These are phyloP conservation scores for Cyclostephanos tholiformis DNA, from an alignment of 108 stramenopile genomes.

Conservation along the genomic window DNA sequence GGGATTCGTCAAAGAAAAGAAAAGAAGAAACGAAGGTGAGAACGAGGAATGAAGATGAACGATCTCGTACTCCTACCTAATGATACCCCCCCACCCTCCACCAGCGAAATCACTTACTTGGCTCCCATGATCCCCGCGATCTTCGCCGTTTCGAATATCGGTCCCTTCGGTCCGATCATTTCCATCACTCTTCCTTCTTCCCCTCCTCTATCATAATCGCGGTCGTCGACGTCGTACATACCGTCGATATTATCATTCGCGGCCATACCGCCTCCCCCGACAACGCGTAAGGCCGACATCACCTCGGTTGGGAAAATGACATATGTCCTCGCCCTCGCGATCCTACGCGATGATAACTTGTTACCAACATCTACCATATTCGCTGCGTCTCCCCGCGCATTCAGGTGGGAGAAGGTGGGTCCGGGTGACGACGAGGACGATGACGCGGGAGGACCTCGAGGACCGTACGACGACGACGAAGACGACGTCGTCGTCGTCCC, in stretches of 20 bases:
- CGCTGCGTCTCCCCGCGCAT: constrained; percentile 44
- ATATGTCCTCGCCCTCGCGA: constrained; percentile 65
- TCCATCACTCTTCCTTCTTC: constrained; percentile 21
- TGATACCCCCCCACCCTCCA: not conserved
- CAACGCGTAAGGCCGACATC: constrained; percentile 52
- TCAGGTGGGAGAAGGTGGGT: constrained; percentile 74
- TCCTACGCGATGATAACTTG: constrained; percentile 60
- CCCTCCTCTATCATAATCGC: not conserved
- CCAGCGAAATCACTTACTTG: constrained; percentile 50
- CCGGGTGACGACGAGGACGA: not conserved
- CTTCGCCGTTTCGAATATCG: constrained; percentile 83
- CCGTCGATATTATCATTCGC: no score
- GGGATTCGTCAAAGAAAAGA: not conserved
- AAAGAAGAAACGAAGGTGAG: not conserved
- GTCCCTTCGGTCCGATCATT: constrained; percentile 84
- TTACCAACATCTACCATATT: constrained; percentile 85
- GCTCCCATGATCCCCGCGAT: constrained; percentile 88
- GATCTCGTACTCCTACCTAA: no score
- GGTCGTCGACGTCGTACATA: no score
- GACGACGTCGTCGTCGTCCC: not conserved
- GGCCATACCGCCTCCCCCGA: not conserved
- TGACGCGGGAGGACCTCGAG: not conserved
- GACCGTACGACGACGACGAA: not conserved
- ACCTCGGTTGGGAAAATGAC: constrained; percentile 73
- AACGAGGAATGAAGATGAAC: no score